Evolutionary conservation across 495 filamentous ascomycete genomes (phyloP), one percentile per base, ranked within the genome.

Genomic region (Achaetomiella virescens): DNA sequence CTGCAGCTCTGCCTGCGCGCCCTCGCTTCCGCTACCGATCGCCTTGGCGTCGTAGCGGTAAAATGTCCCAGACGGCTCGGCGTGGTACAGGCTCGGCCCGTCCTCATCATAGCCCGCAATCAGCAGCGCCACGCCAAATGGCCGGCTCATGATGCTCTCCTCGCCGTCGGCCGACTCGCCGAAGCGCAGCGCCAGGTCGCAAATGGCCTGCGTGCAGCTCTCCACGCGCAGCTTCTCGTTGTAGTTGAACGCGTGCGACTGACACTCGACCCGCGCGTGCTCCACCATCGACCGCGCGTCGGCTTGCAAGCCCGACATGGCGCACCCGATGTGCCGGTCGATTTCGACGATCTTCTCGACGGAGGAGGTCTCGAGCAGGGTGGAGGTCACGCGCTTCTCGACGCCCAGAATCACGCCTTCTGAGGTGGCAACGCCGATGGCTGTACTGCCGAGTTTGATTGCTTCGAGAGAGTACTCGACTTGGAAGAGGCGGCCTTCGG

Each of bases 391-490:
- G 61, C 93, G 93, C 83, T 98, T 98, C 77, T 98, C 93, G 47
- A 98, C 93, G 64, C 95, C 93, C 15, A 98, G 84, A 67, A 97
- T 87, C 43, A 97, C 92, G 70, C 93, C 93, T 61, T 90, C 85
- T 48, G 85, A 85, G 41, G 93, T 98, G 61, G 93, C 89, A 59
- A 98, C 90, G 66, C 93, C 93, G 77, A 98, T 98, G 64, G 93
- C 93, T 57, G 93, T 98, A 53, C 88, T 93, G 66, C 93, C 93
- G 64, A 97, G 90, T 76, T 98, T 98, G 83, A 98, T 98, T 72
- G 93, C 93, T 83, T 98, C 93, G 60, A 98, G 88, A 55, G 95
- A 97, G 83, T 98, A 98, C 87, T 98, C 93, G 77, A 98, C 93
- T 81, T 98, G 93, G 84, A 98, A 98, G 72, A 98, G 87, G 77